Percentiles rank a stretch among this genome's conserved stretches.
These are phyloP conservation scores for Dionaea muscipula DNA, from an alignment of 179 eudicot species.

Conservation along the genomic window DNA sequence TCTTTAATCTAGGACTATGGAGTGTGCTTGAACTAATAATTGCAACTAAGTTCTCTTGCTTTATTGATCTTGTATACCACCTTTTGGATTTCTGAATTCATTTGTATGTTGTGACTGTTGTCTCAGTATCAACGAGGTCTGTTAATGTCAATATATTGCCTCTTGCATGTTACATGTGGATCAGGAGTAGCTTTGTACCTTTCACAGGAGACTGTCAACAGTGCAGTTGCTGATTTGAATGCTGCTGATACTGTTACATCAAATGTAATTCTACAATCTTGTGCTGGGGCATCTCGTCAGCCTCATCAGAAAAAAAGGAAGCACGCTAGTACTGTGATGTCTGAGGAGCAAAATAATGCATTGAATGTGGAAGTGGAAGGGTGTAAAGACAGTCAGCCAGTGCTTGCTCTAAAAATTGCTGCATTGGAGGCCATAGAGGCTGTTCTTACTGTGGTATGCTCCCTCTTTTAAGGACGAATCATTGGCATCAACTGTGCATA, in stretches of 20 bases:
- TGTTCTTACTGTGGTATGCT: slow-evolving; percentile 69
- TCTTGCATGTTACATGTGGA: slow-evolving; percentile 8
- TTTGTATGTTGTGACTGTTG: too few species aligned
- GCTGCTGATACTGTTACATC: slow-evolving; percentile 18
- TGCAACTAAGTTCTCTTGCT: too few species aligned
- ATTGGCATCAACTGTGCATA: background rate
- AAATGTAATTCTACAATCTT: slow-evolving; percentile 14
- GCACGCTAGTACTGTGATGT: slow-evolving; percentile 23
- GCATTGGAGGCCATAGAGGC: slow-evolving; percentile 69
- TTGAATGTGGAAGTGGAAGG: slow-evolving; percentile 24
- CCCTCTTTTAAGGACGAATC: background rate
- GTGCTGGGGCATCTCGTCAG: slow-evolving; percentile 20
- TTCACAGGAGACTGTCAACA: slow-evolving; percentile 37
- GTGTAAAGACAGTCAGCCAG: slow-evolving; percentile 19
- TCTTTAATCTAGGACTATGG: too few species aligned
- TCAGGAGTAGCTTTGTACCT: slow-evolving; percentile 60
- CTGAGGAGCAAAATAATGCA: slow-evolving; percentile 26
- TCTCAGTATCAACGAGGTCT: too few species aligned
- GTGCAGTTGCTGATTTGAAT: slow-evolving; percentile 43
- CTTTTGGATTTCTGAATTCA: too few species aligned
- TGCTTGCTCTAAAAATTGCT: slow-evolving; percentile 55
- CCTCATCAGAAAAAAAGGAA: slow-evolving; percentile 55
- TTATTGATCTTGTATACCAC: too few species aligned
- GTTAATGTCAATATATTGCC: background rate
- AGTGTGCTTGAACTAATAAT: too few species aligned